A percentile compares a stretch with the other conserved stretches of the same genome.
Evolutionary conservation across 148 eudicot genomes (phyloP).

Genomic region (Rhododendron simsii): DNA sequence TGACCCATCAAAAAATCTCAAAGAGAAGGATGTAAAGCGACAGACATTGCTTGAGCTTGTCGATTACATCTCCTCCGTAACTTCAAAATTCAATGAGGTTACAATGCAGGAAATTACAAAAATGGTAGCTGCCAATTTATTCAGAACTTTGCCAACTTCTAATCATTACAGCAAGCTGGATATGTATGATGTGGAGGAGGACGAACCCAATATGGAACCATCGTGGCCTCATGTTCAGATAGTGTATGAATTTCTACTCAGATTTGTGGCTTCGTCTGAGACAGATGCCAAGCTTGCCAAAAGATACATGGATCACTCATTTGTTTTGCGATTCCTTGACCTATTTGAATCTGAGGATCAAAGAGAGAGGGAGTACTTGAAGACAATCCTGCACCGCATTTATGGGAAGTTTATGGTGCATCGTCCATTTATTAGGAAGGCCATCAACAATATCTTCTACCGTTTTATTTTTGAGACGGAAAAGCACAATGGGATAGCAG

Average conservation of each 20-base stretch:
- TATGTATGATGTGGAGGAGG: conserved; percentile 44
- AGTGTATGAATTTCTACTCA: conserved; percentile 43
- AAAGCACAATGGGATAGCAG: conserved; percentile 51
- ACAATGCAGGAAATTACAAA: conserved; percentile 39
- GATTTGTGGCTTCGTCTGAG: conserved; percentile 41
- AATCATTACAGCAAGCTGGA: conserved; percentile 31
- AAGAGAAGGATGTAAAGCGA: conserved; percentile 46
- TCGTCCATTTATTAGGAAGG: conserved; percentile 45
- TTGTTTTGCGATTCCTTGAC: conserved; percentile 43
- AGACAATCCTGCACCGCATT: conserved; percentile 45
- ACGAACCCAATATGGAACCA: conserved; percentile 47
- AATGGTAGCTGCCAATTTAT: conserved; percentile 45
- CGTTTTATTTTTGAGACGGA: conserved; percentile 44
- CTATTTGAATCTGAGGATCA: conserved; percentile 52
- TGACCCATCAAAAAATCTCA: conserved; percentile 36
- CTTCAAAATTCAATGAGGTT: conserved; percentile 35
- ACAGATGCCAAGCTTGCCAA: conserved; percentile 46
- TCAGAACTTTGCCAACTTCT: conserved; percentile 35
- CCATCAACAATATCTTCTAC: conserved; percentile 48
- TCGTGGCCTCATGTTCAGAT: conserved; percentile 53
- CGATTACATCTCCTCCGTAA: conserved; percentile 36
- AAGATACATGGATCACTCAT: conserved; percentile 39
- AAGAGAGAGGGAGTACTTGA: conserved; percentile 53
- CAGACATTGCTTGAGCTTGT: conserved; percentile 51
- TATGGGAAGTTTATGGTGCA: conserved; percentile 58